A percentile compares a stretch with the other conserved stretches of the same genome.
Evolutionary conservation across 345 rosid species (phyloP).

Genomic region (Brassica incana): DNA sequence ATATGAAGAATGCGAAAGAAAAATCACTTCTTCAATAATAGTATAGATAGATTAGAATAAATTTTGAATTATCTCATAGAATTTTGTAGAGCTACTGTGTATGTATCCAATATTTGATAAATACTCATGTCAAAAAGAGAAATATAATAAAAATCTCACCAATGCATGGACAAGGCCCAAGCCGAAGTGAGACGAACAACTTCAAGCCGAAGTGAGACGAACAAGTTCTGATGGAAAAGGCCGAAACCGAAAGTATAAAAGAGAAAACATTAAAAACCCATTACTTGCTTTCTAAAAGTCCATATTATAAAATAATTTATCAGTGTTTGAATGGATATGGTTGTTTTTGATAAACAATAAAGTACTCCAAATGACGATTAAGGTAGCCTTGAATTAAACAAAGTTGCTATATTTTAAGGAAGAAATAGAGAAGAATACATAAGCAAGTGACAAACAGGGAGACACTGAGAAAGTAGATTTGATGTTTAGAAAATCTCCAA

Average conservation of each 20-base stretch:
- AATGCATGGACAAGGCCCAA: slow-evolving; percentile 10
- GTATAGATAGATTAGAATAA: not conserved
- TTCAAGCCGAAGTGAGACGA: too few relatives aligned
- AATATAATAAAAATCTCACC: not conserved
- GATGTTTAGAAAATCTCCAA: slow-evolving; percentile 7
- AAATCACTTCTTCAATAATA: too few relatives aligned
- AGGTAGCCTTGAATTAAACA: not conserved
- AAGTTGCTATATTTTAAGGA: not conserved
- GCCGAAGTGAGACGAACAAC: not conserved
- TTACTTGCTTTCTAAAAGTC: not conserved
- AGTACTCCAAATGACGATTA: not conserved
- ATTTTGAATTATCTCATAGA: not conserved
- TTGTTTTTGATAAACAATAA: not conserved
- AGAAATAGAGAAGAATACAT: not conserved
- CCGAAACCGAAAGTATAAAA: slow-evolving; percentile 3
- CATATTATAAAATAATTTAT: not conserved
- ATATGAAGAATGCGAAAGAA: too few relatives aligned
- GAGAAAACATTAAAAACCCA: not conserved
- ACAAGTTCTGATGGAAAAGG: not conserved
- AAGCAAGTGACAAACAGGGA: slow-evolving; percentile 9
- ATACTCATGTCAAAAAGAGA: not conserved
- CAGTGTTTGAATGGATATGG: not conserved
- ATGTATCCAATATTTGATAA: not conserved
- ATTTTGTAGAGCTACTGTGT: not conserved
- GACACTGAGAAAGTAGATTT: slow-evolving; percentile 19